Conservation (phyloP, 2,329 filamentous ascomycete species). For the Xylaria sp. region DNA sequence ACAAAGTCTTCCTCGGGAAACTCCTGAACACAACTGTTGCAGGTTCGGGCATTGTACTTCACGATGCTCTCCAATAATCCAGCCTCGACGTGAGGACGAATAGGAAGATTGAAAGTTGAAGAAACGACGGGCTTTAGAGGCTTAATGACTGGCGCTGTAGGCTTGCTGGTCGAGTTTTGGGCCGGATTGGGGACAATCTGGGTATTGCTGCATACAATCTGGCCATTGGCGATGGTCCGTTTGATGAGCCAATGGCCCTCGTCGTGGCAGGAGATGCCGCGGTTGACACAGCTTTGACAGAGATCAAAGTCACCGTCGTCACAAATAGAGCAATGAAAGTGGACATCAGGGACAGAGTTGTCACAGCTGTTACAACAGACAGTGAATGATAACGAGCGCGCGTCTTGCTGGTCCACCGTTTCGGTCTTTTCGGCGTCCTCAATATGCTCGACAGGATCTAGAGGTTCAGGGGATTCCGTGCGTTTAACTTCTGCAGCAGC, state of each 20-base stretch:
- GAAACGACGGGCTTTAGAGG: not conserved
- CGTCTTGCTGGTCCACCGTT: conserved; percentile 5
- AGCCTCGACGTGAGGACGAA: conserved; percentile 14
- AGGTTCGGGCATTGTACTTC: conserved; percentile 49
- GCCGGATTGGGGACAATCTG: conserved; percentile 65
- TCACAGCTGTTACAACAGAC: conserved; percentile 95
- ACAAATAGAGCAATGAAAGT: conserved; percentile 93
- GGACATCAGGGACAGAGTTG: conserved; percentile 67
- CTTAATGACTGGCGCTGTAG: not conserved
- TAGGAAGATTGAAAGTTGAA: conserved; percentile 16
- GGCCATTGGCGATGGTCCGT: conserved; percentile 71
- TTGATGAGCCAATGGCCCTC: conserved; percentile 92
- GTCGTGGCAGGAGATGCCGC: conserved; percentile 71
- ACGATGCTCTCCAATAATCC: conserved; percentile 9
- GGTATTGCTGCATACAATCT: conserved; percentile 78
- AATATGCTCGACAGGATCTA: conserved; percentile 3
- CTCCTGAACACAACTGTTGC: conserved; percentile 63
- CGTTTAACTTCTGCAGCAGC: not conserved
- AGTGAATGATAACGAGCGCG: conserved; percentile 52
- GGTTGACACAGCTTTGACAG: conserved; percentile 71
- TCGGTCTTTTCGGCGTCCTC: conserved; percentile 6
- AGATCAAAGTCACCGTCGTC: conserved; percentile 93
- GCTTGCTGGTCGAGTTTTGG: conserved; percentile 23
- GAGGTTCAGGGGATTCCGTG: not conserved
- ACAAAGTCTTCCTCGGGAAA: conserved; percentile 75